Base-by-base conservation (phyloP, 495 filamentous ascomycete genomes). In the Letharia columbiana region DNA sequence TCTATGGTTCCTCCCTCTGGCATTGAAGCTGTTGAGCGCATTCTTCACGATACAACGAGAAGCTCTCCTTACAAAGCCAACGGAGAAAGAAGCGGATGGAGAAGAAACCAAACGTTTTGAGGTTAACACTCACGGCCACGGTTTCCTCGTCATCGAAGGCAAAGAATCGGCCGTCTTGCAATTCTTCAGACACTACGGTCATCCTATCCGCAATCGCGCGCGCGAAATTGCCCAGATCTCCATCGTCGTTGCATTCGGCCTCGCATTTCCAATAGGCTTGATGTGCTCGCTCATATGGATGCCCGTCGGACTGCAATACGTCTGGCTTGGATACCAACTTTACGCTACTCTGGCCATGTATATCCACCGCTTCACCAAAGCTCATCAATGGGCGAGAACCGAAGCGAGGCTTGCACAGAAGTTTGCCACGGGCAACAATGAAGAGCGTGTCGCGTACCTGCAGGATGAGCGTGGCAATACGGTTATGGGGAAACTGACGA, bases 101-200 rank as follows among this genome's bases (percentile, higher is more conserved):
- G 50, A 60, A 35, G 18, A 47, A 56, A 50, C 41, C 20, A 60
- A 65, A 35, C 23, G 60, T 47, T 67, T 66, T 40, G 67, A 69
- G 58, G 52, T 69, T n/a, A 40, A 66, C 20, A 58, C 41, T n/a
- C 31, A 44, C 9, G 67, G 64, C n/a, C 42, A 65, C 52, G 64
- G 64, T 13, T 69, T 69, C 64, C 49, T 66, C 5, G 47, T 69
- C 58, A 63, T 69, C 64, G 45, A 58, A 61, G 67, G 67, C 54
- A 56, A 56, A 40, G 63, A 65, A 35, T 41, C 54, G 31, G 41
- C 49, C 33, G 67, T 69, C 13, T 23, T 60, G 28, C 67, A 69
- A 61, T 69, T 69, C 58, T 61, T 65, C 23, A 58, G 59, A 28
- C 67, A 69, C 63, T 69, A 66, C 44, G 67, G 67, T 28, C 67